These are phyloP conservation scores for Priceomyces melissophilus DNA, from an alignment of 805 yeast genomes.

Conservation along the genomic window DNA sequence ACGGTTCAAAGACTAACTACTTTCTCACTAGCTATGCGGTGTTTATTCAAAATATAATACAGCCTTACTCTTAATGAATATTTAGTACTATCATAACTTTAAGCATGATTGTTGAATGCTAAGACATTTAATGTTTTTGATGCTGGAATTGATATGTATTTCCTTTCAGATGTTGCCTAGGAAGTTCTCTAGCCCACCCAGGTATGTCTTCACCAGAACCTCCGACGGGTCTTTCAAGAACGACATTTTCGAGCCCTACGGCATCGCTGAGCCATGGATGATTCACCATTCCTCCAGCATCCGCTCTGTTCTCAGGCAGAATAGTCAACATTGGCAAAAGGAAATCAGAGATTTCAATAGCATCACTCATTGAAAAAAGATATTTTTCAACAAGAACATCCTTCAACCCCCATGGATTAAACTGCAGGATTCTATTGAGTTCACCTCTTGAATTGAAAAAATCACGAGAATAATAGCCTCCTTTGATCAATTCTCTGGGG, in stretches of 20 bases:
- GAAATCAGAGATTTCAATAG: slow-evolving; percentile 71
- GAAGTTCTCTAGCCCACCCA: slow-evolving; percentile 77
- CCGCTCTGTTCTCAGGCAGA: slow-evolving; percentile 81
- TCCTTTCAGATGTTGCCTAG: slow-evolving; percentile 3
- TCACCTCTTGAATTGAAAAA: slow-evolving; percentile 68
- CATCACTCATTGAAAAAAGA: slow-evolving; percentile 63
- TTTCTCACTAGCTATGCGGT: no score
- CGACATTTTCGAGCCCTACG: slow-evolving; percentile 65
- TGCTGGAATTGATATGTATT: slow-evolving; percentile 5
- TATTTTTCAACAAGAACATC: slow-evolving; percentile 86
- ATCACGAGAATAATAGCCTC: slow-evolving; percentile 59
- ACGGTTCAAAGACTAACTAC: no score
- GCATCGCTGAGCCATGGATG: slow-evolving; percentile 85
- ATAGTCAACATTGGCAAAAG: slow-evolving; percentile 77
- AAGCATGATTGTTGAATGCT: background rate
- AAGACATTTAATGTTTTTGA: slow-evolving; percentile 2
- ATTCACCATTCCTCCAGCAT: slow-evolving; percentile 92
- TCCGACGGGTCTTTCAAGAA: slow-evolving; percentile 70
- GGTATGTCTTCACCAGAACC: slow-evolving; percentile 83
- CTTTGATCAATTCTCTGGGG: slow-evolving; percentile 55
- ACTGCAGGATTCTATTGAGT: slow-evolving; percentile 70
- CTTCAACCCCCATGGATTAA: slow-evolving; percentile 86
- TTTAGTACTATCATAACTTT: no score
- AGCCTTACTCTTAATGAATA: no score
- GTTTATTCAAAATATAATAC: no score